Evolutionary conservation across 345 rosid species (phyloP).

Genomic region (Geranium brycei): DNA sequence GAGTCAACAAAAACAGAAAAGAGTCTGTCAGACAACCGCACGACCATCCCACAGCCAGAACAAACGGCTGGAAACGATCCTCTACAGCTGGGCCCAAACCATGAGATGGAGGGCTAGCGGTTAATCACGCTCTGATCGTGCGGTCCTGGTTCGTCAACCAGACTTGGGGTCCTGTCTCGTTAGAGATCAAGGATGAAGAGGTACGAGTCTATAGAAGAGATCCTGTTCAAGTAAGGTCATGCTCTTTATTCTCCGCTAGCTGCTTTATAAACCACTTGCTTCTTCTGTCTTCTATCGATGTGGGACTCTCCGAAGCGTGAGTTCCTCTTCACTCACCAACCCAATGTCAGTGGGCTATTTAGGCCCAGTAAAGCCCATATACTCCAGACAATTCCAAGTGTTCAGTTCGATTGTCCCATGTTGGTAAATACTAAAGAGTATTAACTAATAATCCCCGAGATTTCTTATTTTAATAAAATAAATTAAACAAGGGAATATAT

Average conservation of each 20-base stretch:
- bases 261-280: too few relatives aligned
- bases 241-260: not conserved
- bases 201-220: not conserved
- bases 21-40: not conserved
- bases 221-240: not conserved
- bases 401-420: too few relatives aligned
- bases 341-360: too few relatives aligned
- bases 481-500: too few relatives aligned
- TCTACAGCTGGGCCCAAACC: not conserved
- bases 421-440: too few relatives aligned
- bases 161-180: not conserved
- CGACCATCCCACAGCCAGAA: not conserved
- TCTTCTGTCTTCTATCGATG: not conserved
- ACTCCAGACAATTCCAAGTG: too few relatives aligned
- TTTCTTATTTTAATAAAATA: too few relatives aligned
- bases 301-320: not conserved
- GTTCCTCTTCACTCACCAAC: too few relatives aligned
- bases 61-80: not conserved
- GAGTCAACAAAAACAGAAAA: slow-evolving; percentile 6
- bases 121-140: not conserved
- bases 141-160: not conserved
- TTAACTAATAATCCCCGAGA: too few relatives aligned
- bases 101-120: not conserved
- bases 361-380: too few relatives aligned
- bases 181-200: not conserved